Base-by-base conservation (phyloP, 2,329 filamentous ascomycete genomes). In the Colletotrichum salicis region DNA sequence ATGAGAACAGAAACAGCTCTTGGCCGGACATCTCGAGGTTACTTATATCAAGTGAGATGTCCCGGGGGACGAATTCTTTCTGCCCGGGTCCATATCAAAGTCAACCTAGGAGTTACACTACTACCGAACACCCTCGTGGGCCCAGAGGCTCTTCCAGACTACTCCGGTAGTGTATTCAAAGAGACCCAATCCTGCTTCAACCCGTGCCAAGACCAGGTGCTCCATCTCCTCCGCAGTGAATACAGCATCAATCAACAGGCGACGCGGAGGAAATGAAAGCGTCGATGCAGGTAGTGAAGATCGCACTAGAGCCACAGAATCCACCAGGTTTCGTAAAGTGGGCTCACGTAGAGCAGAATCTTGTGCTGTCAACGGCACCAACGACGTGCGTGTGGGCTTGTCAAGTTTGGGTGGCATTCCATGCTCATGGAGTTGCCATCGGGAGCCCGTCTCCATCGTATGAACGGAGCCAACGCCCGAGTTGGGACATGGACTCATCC, bases 211-310 rank as follows among this genome's bases (percentile, higher is more conserved):
- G 62, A 33, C 24, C 45, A 52, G 41, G 59, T 55, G 64, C 41
- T 59, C 58, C 58, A 64, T 45, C 8, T 58, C 58, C 64, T 71
- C 69, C 54, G 64, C 65, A 62, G 33, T 22, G 22, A n/a, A n/a
- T 55, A 56, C 48, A 55, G 31, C 48, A 48, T 71, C 59, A 71
- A 71, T 71, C 59, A 71, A 71, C 12, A 71, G 45, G 69, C 69
- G 65, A 71, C 69, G 69, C 69, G 65, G 69, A 69, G 69, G 69
- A 71, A 69, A 71, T 71, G 65, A 71, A 56, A 64, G 27, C 33
- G 69, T 64, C 65, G 69, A 71, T 71, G 65, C 69, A 71, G 69
- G 65, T 45, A 29, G 48, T 35, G 69, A 71, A 69, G 69, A 71
- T 69, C 59, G 69, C 65, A 71, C 69, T 59, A 48, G 55, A 60